A percentile compares a stretch with the other conserved stretches of the same genome.
phyloP scores from a whole-genome alignment of 1,139 yeast genomes.

The Pichia terricola region DNA sequence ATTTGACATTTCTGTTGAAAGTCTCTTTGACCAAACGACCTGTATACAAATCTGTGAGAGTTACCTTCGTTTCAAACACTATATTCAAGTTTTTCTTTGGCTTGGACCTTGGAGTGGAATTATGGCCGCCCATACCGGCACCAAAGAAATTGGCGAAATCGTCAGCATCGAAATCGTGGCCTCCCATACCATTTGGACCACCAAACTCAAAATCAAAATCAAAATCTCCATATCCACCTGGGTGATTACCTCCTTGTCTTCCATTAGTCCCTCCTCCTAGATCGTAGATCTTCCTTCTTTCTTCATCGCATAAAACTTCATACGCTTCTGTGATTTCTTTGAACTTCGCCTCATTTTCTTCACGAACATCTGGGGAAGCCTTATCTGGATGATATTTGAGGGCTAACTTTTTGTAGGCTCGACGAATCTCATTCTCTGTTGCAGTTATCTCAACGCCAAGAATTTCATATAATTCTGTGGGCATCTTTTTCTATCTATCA shows the following conservation, averaged over 20 bases:
- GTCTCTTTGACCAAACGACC: constrained; percentile 77
- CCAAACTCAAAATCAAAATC: constrained; percentile 10
- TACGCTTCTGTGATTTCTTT: constrained; percentile 91
- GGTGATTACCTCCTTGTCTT: constrained; percentile 45
- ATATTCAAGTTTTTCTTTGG: constrained; percentile 38
- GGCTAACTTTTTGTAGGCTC: constrained; percentile 90
- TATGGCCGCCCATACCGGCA: neutral
- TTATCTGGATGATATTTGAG: constrained; percentile 94
- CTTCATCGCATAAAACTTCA: constrained; percentile 76
- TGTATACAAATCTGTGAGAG: constrained; percentile 66
- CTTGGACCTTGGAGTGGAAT: neutral
- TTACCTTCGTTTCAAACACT: constrained; percentile 48
- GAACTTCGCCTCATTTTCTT: constrained; percentile 88
- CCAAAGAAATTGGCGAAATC: constrained; percentile 69
- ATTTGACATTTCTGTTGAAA: constrained; percentile 62
- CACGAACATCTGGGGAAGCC: constrained; percentile 42
- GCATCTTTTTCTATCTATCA: neutral
- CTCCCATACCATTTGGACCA: constrained; percentile 7
- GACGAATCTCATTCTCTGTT: constrained; percentile 72
- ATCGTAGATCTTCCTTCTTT: constrained; percentile 82
- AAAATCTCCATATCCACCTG: constrained; percentile 6
- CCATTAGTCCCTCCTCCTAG: constrained; percentile 41
- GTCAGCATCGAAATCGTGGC: constrained; percentile 40
- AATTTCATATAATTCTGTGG: constrained; percentile 50
- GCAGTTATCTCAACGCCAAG: constrained; percentile 77